Evolutionary conservation across 345 rosid species (phyloP), one percentile per base, ranked within the genome.

Genomic region (Brassica cretica): DNA sequence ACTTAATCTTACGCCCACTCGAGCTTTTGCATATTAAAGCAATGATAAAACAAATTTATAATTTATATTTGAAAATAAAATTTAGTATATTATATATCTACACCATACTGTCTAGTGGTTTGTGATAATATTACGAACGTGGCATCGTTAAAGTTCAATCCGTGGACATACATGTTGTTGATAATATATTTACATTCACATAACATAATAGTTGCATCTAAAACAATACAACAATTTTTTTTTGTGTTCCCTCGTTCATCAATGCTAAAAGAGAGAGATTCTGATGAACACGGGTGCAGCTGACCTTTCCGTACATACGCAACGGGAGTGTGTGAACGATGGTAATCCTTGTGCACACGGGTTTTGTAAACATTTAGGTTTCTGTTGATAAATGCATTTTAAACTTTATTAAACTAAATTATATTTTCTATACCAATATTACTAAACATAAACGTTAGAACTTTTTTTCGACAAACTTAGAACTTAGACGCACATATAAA

Each of bases 281-380:
- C 5, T 29, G 66, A 16, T 62, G 39, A 62, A 62, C 41, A 62
- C 21, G 66, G 66, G 14, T 46, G 69, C 21, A 63, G 3, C 69
- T 29, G n/a, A 49, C 10, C 4, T 64, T 73, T 49, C 69, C 70
- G 76, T 64, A 73, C 76, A 49, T 27, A 49, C 16, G 41, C 41
- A 41, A 72, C 44, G 12, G 18, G 27, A 41, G 12, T 41, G 41
- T 62, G 46, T 29, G 21, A 58, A 35, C 33, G 55, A 58, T 59
- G 35, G n/a, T 56, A 30, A 33, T 71, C 9, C 1, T 15, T 19
- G 41, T 27, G 68, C 46, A 25, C 67, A 72, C 25, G 8, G 66
- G 9, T 61, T 24, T 58, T 58, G 62, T 8, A 8, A 19, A 19
- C 21, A 19, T 58, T 60, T 24, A 24, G 64, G 15, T 25, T 60